Percentiles rank a stretch among this genome's conserved stretches.
Conservation (phyloP, 257 asterid species). For the Primulina eburnea region DNA sequence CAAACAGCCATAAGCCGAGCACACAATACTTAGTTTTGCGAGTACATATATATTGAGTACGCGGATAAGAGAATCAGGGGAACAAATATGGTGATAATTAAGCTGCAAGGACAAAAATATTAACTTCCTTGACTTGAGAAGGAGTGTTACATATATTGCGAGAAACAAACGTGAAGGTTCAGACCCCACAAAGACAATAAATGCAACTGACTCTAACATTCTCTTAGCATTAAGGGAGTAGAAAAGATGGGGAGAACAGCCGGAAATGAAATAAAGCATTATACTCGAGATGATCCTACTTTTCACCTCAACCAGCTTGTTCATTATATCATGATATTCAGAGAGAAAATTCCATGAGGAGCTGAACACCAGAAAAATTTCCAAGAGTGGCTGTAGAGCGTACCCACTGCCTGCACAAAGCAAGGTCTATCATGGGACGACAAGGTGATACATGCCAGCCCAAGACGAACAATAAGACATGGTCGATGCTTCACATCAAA, state of each 20-base stretch:
- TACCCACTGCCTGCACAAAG: constrained; percentile 94
- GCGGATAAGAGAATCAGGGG: background rate
- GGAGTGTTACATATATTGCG: background rate
- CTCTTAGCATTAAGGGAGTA: background rate
- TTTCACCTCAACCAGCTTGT: background rate
- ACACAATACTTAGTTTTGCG: constrained; percentile 16
- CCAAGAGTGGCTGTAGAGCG: constrained; percentile 30
- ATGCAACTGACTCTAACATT: constrained; percentile 2
- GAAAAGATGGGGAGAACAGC: constrained; percentile 8
- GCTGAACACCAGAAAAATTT: constrained; percentile 1
- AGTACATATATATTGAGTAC: constrained; percentile 11
- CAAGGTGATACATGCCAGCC: constrained; percentile 66
- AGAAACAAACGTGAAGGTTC: constrained; percentile 10
- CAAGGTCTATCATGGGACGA: constrained; percentile 71
- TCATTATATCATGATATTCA: background rate
- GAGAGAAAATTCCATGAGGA: background rate
- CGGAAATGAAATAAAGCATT: constrained; percentile 10
- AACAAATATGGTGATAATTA: background rate
- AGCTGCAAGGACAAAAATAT: constrained; percentile 1
- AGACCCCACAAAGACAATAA: background rate
- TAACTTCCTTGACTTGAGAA: constrained; percentile 12
- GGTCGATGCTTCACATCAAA: constrained; percentile 62
- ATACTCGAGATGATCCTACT: background rate
- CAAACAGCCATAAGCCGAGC: constrained; percentile 27
- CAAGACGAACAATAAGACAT: constrained; percentile 87